These are phyloP conservation scores for Mortierella sp. DNA, from an alignment of 371 early-diverging fungal species.

Conservation along the genomic window DNA sequence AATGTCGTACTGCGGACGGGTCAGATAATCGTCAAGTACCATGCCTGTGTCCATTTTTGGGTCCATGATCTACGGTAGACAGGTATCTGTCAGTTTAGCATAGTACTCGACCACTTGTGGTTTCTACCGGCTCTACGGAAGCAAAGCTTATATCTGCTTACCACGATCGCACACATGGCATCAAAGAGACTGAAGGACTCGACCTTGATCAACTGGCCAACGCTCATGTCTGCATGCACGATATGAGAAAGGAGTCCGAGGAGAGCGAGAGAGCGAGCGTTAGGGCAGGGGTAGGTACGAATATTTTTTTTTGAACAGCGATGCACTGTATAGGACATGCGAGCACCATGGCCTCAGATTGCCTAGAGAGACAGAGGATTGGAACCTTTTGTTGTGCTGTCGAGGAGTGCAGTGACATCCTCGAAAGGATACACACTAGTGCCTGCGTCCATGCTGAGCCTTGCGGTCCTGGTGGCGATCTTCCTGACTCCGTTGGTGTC, in stretches of 20 bases:
- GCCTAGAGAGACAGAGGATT: too few species aligned
- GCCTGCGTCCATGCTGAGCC: background rate
- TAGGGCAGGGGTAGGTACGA: too few species aligned
- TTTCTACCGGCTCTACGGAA: too few species aligned
- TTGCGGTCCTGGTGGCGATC: background rate
- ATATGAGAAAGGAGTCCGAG: background rate
- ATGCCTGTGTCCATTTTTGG: slow-evolving; percentile 87
- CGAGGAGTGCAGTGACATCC: slow-evolving; percentile 66
- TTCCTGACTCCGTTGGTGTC: too few species aligned
- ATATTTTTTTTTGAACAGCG: too few species aligned
- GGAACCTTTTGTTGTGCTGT: slow-evolving; percentile 65
- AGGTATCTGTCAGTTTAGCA: too few species aligned
- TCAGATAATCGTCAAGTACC: slow-evolving; percentile 57
- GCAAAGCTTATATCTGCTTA: slow-evolving; percentile 17
- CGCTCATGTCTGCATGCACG: slow-evolving; percentile 65
- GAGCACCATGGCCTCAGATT: too few species aligned
- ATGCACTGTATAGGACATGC: too few species aligned
- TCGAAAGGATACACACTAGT: slow-evolving; percentile 48
- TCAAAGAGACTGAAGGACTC: slow-evolving; percentile 75
- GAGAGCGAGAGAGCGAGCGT: background rate
- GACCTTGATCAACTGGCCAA: slow-evolving; percentile 72
- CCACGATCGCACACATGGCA: slow-evolving; percentile 85
- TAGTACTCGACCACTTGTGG: too few species aligned
- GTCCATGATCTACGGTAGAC: slow-evolving; percentile 87
- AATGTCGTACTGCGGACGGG: slow-evolving; percentile 59